Percentiles rank a stretch among this genome's conserved stretches.
Conservation (phyloP, 225 moss, liverwort and hornwort genomes). For the Lunularia cruciata region DNA sequence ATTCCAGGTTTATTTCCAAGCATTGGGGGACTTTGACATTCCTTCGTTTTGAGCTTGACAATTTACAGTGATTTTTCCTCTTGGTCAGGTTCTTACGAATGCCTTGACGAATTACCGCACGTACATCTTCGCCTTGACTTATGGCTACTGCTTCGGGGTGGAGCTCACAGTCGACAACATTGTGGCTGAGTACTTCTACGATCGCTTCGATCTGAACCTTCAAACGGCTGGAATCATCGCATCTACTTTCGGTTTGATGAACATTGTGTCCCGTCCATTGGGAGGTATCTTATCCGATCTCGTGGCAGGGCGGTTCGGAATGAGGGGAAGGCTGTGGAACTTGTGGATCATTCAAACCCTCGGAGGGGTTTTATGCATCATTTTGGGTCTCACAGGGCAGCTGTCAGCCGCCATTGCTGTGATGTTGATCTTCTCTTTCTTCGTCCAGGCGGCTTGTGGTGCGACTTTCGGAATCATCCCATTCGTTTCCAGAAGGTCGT, state of each 20-base stretch:
- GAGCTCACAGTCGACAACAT: constrained; percentile 81
- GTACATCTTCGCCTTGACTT: constrained; percentile 56
- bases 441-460: constrained; percentile 70
- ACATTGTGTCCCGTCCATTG: constrained; percentile 59
- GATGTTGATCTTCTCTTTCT: constrained; percentile 71
- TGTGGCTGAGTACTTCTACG: constrained; percentile 75
- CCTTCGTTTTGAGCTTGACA: too few species aligned
- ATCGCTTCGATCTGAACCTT: constrained; percentile 63
- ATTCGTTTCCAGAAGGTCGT: constrained; percentile 65
- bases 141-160: constrained; percentile 75
- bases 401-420: constrained; percentile 33
- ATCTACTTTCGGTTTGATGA: constrained; percentile 60
- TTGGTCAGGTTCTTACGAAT: constrained; percentile 53
- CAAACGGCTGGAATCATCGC: constrained; percentile 61
- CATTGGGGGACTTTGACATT: too few species aligned
- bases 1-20: too few species aligned
- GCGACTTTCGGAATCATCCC: constrained; percentile 76
- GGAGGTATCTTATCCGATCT: constrained; percentile 61
- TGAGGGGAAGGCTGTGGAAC: constrained; percentile 75
- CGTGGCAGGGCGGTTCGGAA: constrained; percentile 42
- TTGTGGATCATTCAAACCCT: constrained; percentile 52
- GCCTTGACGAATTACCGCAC: constrained; percentile 58
- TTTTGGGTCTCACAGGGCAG: constrained; percentile 33
- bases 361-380: constrained; percentile 58
- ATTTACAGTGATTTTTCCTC: too few species aligned